Evolutionary conservation across 2,329 filamentous ascomycete genomes (phyloP), one percentile per base, ranked within the genome.

Genomic region (Pseudogymnoascus sp.): DNA sequence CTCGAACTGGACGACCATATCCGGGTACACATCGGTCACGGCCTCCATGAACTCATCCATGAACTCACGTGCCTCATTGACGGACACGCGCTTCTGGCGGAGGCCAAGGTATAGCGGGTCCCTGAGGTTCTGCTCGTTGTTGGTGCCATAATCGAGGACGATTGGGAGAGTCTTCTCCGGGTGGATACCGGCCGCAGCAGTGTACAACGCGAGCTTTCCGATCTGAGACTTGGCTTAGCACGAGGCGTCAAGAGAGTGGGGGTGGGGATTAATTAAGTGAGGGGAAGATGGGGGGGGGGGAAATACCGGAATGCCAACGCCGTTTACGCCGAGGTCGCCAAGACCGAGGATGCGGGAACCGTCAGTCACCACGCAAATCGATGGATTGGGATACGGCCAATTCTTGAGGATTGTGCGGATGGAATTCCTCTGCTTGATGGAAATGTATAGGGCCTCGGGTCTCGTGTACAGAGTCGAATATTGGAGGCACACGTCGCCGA

Each of bases 1-100:
- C 76, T 97, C 93, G 71, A 96, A 97, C 75, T 97, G 94, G 66
- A 97, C 90, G 53, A 88, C 76, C 84, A 74, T 87, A 12, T 82
- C 77, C 28, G 83, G 84, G 75, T 78, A 86, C 31, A 86, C 83
- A 33, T 96, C 91, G 63, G 88, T 89, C 65, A 91, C 84, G 63
- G 94, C 93, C 71, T 85, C 84, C 94, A 99, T 97, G 80, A 99
- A 88, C 80, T 97, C 94, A 73, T 97, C 94, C 80, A 97, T 85
- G 77, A 97, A 97, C 67, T 91, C 90, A 74, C 88, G 86, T 79
- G 96, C 91, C 70, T 93, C 87, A 62, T 88, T 82, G 18, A 88
- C 79, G 6, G 88, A 82, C 62, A 93, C 84, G 73, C 95, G 93
- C 77, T 89, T 90, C 70, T 89, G 84, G 71, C 92, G 87, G 70